Evolutionary conservation across 1,284 basidiomycete genomes (phyloP), one percentile per base, ranked within the genome.

Genomic region (Puccinia coronata): DNA sequence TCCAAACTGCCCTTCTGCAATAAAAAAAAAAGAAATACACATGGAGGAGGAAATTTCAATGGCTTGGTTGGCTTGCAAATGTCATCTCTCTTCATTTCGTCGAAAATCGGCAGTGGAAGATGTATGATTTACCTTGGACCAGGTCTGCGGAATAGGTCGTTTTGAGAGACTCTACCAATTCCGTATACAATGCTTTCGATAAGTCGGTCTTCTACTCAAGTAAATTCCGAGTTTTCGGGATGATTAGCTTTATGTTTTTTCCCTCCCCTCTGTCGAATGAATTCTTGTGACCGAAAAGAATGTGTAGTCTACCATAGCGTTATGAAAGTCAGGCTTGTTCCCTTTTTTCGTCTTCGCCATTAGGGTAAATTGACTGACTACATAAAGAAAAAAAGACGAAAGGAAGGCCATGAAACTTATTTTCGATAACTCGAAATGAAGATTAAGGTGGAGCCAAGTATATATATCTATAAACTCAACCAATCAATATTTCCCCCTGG

Each of bases 311-410:
- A 92, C 93, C 94, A 96, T 95, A 4, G 94, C 93, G 74, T 89
- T 89, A 87, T 96, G 94, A 86, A 96, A 96, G 86, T 96, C 94
- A 53, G 92, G 94, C 84, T 95, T 94, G 84, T 89, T 91, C 28
- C 93, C 94, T 86, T 95, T 95, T 82, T 89, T 88, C 11, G 93
- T 95, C 83, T 92, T 92, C n/a, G 93, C 94, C 84, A 94, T 87
- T 23, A 96, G 88, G 0, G 94, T 96, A 86, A 96, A 96, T 84
- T 96, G 94, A 0, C 93, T 95, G 20, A 95, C 87, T 87, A 71
- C 16, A 14, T 14, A 28, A 6, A 43, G 34, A 49, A 43, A 31
- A 43, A 36, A 41, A 25, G 16, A 4, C 28, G 20, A 67, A 9
- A 43, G 34, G 31, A 34, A 31, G 11, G 31, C 16, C 31, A 61